Evolutionary conservation across 1,139 yeast species (phyloP), one percentile per base, ranked within the genome.

Genomic region (Scheffersomyces quercinus): DNA sequence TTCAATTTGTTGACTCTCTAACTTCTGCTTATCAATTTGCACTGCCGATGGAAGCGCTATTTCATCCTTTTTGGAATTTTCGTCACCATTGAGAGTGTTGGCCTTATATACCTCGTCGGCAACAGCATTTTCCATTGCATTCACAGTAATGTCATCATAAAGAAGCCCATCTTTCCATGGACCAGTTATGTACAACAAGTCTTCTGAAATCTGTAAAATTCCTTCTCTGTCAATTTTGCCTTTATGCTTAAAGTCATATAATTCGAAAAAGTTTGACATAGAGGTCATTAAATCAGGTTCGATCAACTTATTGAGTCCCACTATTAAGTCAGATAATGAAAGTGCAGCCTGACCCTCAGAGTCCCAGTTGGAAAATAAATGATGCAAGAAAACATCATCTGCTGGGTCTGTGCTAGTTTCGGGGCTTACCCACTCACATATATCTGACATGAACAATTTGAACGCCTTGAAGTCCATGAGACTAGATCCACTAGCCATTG

Each of bases 191-290:
- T 82, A 86, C 16, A 93, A 67, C 39, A 93, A 66, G 40, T 93
- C 97, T 59, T 93, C 99, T 0, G 97, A 89, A 51, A 91, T 78
- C 52, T 83, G 83, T 42, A 93, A 70, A 7, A 93, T 88, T 0
- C 87, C 87, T 49, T 89, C 97, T 40, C 93, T 74, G 52, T 83
- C 85, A 40, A 93, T 77, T 48, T 73, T 78, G 1, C 87, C 91
- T 37, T 70, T 73, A 1, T 74, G 71, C n/a, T 77, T 75, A 11
- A 68, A 67, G 58, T 86, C 95, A 58, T 88, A 93, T 11, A 93
- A 68, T 26, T 79, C 79, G 54, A 88, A 91, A 59, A 90, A 90
- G 56, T 85, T 83, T 15, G 95, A 81, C 61, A 93, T 83, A 5
- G 86, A 67, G 36, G 82, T 81, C 87, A 93, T 83, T 45, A 93